These are phyloP conservation scores for Cladosporium sp. DNA, from an alignment of 2,329 filamentous ascomycete genomes.

Conservation along the genomic window DNA sequence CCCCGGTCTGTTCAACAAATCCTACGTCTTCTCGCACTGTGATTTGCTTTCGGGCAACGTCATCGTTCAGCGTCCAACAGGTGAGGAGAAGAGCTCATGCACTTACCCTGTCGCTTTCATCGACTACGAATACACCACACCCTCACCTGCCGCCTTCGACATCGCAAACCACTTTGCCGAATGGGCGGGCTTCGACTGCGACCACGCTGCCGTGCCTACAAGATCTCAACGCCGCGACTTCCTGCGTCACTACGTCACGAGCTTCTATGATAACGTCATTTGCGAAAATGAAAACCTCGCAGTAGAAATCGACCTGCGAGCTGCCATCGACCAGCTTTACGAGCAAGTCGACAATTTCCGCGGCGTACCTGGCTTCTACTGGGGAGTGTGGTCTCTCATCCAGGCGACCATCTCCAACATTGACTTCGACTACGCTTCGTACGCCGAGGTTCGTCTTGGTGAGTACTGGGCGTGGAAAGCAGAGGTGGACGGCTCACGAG, in stretches of 20 bases:
- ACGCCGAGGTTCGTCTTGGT: conserved; percentile 79
- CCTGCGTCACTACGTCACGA: conserved; percentile 75
- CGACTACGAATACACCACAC: conserved; percentile 97
- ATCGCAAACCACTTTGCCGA: conserved; percentile 98
- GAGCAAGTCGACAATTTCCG: conserved; percentile 83
- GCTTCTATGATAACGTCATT: conserved; percentile 56
- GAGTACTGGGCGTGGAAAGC: conserved; percentile 94
- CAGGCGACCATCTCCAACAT: conserved; percentile 93
- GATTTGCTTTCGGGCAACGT: conserved; percentile 96
- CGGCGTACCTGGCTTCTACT: conserved; percentile 84
- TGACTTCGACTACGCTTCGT: conserved; percentile 92
- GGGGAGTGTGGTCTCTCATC: conserved; percentile 94
- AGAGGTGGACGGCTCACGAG: conserved; percentile 65
- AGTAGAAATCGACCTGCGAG: conserved; percentile 49
- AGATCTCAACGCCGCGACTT: conserved; percentile 75
- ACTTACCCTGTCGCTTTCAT: conserved; percentile 70
- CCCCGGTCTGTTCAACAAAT: conserved; percentile 70
- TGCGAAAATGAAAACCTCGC: conserved; percentile 53
- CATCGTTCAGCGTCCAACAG: conserved; percentile 59
- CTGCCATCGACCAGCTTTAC: conserved; percentile 68
- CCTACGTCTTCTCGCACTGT: conserved; percentile 92
- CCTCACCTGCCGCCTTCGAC: conserved; percentile 92
- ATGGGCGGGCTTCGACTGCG: conserved; percentile 96
- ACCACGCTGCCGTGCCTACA: conserved; percentile 80
- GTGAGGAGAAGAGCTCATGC: neutral